These are phyloP conservation scores for Candida piceae DNA, from an alignment of 805 yeast species.

Conservation along the genomic window DNA sequence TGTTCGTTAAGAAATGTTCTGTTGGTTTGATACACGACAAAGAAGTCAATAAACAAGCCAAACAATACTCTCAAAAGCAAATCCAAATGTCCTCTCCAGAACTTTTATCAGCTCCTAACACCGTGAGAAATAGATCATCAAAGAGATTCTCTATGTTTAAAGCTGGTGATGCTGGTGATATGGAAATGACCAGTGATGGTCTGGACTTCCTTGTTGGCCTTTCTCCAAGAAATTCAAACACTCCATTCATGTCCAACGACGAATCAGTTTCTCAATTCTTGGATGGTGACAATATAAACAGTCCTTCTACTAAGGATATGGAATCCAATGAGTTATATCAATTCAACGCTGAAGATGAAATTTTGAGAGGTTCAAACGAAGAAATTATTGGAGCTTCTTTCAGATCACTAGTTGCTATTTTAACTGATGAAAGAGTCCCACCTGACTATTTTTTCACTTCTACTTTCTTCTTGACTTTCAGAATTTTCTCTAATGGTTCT, in stretches of 20 bases:
- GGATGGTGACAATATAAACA: conserved; percentile 2
- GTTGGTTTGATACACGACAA: conserved; percentile 47
- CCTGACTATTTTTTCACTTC: conserved; percentile 67
- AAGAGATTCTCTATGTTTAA: conserved; percentile 48
- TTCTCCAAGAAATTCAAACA: conserved; percentile 14
- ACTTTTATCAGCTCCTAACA: conserved; percentile 1
- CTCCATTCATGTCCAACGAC: conserved; percentile 27
- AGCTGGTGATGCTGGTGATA: conserved; percentile 45
- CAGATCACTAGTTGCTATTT: conserved; percentile 56
- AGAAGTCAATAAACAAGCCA: conserved; percentile 27
- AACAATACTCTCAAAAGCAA: conserved; percentile 16
- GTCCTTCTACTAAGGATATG: background rate
- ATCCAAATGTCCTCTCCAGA: conserved; percentile 1
- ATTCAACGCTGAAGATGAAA: conserved; percentile 35
- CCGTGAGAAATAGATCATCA: conserved; percentile 22
- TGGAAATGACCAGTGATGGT: conserved; percentile 44
- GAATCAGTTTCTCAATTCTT: conserved; percentile 19
- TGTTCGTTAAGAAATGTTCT: conserved; percentile 58
- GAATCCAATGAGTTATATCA: background rate
- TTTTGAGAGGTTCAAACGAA: conserved; percentile 46
- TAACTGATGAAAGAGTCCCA: conserved; percentile 60
- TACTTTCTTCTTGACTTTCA: conserved; percentile 71
- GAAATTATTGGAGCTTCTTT: conserved; percentile 66
- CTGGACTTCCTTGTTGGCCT: conserved; percentile 35
- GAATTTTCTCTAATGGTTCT: conserved; percentile 61